Percentiles rank a stretch among this genome's conserved stretches.
Conservation (phyloP, 2,329 filamentous ascomycete species). For the Samsoniella hepiali region DNA sequence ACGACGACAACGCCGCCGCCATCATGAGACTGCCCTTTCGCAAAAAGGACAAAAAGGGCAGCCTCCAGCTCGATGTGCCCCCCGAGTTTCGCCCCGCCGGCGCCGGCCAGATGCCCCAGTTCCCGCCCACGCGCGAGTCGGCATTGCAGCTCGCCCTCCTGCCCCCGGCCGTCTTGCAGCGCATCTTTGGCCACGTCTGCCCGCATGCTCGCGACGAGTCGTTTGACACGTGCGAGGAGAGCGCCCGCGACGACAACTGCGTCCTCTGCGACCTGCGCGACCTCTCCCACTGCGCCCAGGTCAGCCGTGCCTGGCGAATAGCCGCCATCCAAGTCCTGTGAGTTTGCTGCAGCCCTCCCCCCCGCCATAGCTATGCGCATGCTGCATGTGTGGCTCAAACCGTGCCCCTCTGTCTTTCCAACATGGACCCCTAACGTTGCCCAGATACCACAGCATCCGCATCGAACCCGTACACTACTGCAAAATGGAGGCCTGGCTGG, state of each 20-base stretch:
- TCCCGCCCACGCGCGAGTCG: constrained; percentile 40
- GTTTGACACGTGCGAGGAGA: constrained; percentile 81
- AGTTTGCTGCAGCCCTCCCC: constrained; percentile 33
- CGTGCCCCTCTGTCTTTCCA: neutral
- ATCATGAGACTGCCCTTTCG: constrained; percentile 38
- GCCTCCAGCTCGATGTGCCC: constrained; percentile 28
- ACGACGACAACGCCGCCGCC: constrained; percentile 4
- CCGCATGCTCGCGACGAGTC: constrained; percentile 75
- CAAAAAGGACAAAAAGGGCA: constrained; percentile 38
- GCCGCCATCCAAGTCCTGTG: constrained; percentile 57
- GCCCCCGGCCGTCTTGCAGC: constrained; percentile 65
- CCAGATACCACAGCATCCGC: constrained; percentile 81
- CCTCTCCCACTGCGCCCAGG: constrained; percentile 73
- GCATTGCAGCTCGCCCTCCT: constrained; percentile 50
- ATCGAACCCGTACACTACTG: constrained; percentile 96
- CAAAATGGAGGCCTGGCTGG: constrained; percentile 75
- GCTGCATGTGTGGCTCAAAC: neutral
- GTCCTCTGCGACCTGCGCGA: constrained; percentile 93
- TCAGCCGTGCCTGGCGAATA: constrained; percentile 69
- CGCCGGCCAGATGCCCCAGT: constrained; percentile 27
- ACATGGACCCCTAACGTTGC: neutral
- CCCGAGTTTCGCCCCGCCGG: constrained; percentile 30
- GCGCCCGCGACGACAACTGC: constrained; percentile 73
- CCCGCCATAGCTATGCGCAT: neutral
- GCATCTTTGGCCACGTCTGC: constrained; percentile 79